phyloP scores from a whole-genome alignment of 768 basidiomycete species.

The Pisolithus tinctorius region DNA sequence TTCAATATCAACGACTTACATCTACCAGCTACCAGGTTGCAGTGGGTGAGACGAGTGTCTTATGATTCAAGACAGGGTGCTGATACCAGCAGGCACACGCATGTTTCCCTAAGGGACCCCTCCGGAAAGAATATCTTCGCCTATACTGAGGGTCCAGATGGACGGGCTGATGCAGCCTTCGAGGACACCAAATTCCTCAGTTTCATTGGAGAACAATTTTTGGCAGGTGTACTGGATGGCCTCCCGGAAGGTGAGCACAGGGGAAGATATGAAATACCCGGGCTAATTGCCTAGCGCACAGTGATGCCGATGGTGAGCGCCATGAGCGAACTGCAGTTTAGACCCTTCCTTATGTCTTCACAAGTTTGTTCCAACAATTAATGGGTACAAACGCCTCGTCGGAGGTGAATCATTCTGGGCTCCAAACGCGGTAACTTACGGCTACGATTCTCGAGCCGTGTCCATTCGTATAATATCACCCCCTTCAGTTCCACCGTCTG shows the following conservation, averaged over 20 bases:
- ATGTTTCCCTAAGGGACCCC: constrained; percentile 74
- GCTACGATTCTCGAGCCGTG: constrained; percentile 91
- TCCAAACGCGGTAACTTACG: constrained; percentile 88
- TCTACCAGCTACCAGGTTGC: constrained; percentile 79
- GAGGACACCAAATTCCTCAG: constrained; percentile 84
- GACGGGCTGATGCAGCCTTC: constrained; percentile 64
- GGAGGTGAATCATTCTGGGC: constrained; percentile 95
- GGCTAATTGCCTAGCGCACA: constrained; percentile 15
- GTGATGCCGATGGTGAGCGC: constrained; percentile 75
- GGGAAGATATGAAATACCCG: neutral
- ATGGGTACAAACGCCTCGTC: constrained; percentile 94
- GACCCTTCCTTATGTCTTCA: neutral
- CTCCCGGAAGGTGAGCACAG: constrained; percentile 69
- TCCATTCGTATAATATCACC: constrained; percentile 91
- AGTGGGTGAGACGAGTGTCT: constrained; percentile 57
- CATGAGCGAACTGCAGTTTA: neutral
- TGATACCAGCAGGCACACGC: constrained; percentile 61
- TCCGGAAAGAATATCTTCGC: constrained; percentile 79
- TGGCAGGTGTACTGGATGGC: constrained; percentile 90
- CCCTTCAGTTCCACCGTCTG: constrained; percentile 72
- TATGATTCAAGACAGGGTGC: neutral
- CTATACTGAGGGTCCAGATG: constrained; percentile 50
- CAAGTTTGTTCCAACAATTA: constrained; percentile 83
- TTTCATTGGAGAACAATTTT: constrained; percentile 80
- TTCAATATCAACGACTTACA: constrained; percentile 3